A percentile compares a stretch with the other conserved stretches of the same genome.
Evolutionary conservation across 2,329 filamentous ascomycete genomes (phyloP).

Genomic region (Exophiala aquamarina): DNA sequence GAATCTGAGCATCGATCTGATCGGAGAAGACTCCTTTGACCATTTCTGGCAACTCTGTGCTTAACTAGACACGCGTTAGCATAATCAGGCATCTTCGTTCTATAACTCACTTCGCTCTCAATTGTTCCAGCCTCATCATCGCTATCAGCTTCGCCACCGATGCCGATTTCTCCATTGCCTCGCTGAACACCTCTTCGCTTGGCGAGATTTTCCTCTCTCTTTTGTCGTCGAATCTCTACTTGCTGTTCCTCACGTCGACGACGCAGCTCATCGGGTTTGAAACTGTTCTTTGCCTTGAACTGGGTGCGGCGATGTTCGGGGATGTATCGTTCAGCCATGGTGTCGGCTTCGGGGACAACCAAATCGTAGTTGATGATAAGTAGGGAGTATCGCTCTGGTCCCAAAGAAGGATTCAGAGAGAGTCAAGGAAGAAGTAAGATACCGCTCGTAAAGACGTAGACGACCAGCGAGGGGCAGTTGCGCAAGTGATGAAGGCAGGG

Average conservation of each 20-base stretch:
- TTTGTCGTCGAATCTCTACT: constrained; percentile 97
- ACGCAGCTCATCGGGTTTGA: constrained; percentile 98
- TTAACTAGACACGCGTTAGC: constrained; percentile 63
- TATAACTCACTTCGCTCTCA: constrained; percentile 81
- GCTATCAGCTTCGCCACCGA: constrained; percentile 74
- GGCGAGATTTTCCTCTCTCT: constrained; percentile 97
- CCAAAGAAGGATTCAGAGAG: not conserved
- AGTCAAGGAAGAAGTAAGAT: no score
- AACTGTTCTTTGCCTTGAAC: constrained; percentile 99
- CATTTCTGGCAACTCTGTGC: constrained; percentile 98
- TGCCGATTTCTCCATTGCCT: constrained; percentile 63
- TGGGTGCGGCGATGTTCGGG: constrained; percentile 98
- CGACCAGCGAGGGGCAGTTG: no score
- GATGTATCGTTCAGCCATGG: constrained; percentile 98
- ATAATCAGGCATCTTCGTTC: constrained; percentile 39
- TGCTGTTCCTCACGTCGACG: constrained; percentile 98
- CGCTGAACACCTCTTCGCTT: constrained; percentile 93
- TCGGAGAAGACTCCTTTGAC: constrained; percentile 97
- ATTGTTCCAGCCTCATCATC: constrained; percentile 91
- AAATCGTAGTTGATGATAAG: not conserved
- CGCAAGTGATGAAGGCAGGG: constrained; percentile 15
- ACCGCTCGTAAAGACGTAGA: no score
- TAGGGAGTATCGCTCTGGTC: not conserved
- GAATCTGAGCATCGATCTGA: constrained; percentile 95
- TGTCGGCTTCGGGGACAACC: constrained; percentile 34